These are phyloP conservation scores for Scopulariopsis brevicaulis DNA, from an alignment of 2,329 filamentous ascomycete genomes.

Conservation along the genomic window DNA sequence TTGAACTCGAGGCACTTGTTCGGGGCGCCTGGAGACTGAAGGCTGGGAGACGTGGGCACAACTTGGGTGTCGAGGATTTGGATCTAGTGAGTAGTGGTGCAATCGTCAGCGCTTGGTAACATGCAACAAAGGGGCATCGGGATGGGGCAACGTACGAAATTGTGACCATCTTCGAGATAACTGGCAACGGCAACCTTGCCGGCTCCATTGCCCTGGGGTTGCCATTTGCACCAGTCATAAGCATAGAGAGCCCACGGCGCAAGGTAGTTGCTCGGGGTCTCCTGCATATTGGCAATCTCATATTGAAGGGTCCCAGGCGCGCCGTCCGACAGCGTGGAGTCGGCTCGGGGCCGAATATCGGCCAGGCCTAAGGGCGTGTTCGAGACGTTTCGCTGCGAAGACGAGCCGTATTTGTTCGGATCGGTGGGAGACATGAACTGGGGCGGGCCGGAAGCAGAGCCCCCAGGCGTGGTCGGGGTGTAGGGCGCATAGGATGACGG, in stretches of 20 bases:
- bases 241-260: conserved; percentile 94
- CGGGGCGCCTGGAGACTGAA: conserved; percentile 51
- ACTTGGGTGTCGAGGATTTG: conserved; percentile 92
- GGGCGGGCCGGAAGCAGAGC: conserved; percentile 26
- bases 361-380: conserved; percentile 85
- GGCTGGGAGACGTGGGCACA: conserved; percentile 47
- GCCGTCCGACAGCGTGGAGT: conserved; percentile 68
- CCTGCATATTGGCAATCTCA: conserved; percentile 52
- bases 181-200: conserved; percentile 93
- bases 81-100: conserved; percentile 45
- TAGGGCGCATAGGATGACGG: conserved; percentile 44
- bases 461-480: conserved; percentile 53
- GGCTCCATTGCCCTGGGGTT: conserved; percentile 64
- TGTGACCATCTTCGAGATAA: conserved; percentile 95
- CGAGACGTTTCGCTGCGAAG: conserved; percentile 52
- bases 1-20: conserved; percentile 79
- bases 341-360: conserved; percentile 79
- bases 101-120: background rate
- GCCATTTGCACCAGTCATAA: conserved; percentile 99
- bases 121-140: background rate
- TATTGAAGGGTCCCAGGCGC: conserved; percentile 50
- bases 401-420: conserved; percentile 38
- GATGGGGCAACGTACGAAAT: conserved; percentile 59
- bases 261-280: conserved; percentile 81
- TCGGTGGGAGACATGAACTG: conserved; percentile 55